phyloP scores from a whole-genome alignment of 2,329 filamentous ascomycete species.

The Nemania sp. region DNA sequence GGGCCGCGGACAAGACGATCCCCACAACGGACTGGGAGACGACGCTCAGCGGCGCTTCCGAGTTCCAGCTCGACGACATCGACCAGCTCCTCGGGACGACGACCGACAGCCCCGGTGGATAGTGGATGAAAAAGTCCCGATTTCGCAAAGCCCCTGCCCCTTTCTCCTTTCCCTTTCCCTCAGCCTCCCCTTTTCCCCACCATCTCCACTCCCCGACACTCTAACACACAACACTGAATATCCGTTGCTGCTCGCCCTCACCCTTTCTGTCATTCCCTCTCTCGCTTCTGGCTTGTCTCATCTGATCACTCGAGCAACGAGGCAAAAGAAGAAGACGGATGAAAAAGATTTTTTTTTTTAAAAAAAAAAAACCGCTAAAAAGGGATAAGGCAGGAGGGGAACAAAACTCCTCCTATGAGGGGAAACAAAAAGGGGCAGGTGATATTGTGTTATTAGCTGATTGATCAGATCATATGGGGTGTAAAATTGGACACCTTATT shows the following conservation, averaged over 20 bases:
- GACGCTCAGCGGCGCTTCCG: slow-evolving; percentile 23
- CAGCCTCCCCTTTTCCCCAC: not conserved
- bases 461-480: too few relatives aligned
- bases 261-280: not conserved
- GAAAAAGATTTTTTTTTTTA: too few relatives aligned
- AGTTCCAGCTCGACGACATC: slow-evolving; percentile 34
- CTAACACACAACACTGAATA: not conserved
- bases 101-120: slow-evolving; percentile 29
- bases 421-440: too few relatives aligned
- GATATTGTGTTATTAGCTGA: too few relatives aligned
- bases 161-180: too few relatives aligned
- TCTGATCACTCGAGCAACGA: not conserved
- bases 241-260: not conserved
- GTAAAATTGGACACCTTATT: too few relatives aligned
- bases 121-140: not conserved
- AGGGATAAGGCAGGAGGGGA: not conserved
- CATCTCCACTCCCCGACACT: not conserved
- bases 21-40: slow-evolving; percentile 33
- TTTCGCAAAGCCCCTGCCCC: not conserved
- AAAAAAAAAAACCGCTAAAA: not conserved
- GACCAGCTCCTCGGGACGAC: slow-evolving; percentile 35
- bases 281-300: too few relatives aligned
- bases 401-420: too few relatives aligned
- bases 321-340: not conserved
- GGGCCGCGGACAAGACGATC: slow-evolving; percentile 22